Evolutionary conservation across 75 land plant genomes (phyloP).

Genomic region (Isoetes taiwanensis): DNA sequence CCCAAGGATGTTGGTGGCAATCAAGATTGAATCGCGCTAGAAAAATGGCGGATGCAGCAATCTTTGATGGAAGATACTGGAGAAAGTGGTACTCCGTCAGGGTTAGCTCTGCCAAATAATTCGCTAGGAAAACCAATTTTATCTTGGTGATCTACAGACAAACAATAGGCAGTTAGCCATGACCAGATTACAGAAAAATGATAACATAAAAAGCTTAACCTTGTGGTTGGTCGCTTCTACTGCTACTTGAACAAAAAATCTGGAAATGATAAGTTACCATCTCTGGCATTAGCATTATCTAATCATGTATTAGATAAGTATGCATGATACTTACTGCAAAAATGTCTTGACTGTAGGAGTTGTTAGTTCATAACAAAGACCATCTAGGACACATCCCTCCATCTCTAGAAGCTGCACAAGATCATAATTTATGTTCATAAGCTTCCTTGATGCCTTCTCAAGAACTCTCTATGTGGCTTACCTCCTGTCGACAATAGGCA

Average conservation of each 20-base stretch:
- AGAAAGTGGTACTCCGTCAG: not conserved
- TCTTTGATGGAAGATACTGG: not conserved
- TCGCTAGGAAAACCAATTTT: not conserved
- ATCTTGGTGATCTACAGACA: not conserved
- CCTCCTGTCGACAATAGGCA: not conserved
- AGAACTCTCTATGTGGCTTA: too few species aligned
- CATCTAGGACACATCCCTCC: not conserved
- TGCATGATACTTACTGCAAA: not conserved
- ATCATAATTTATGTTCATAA: too few species aligned
- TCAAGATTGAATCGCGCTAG: not conserved
- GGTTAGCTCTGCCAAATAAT: not conserved
- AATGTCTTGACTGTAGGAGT: not conserved
- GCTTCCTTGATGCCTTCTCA: too few species aligned
- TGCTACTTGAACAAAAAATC: too few species aligned
- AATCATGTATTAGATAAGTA: not conserved
- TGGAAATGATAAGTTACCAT: too few species aligned
- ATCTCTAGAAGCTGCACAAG: too few species aligned
- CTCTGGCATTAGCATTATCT: not conserved
- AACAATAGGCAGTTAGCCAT: not conserved
- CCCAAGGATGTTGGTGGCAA: not conserved
- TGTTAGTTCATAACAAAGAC: not conserved
- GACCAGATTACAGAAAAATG: not conserved
- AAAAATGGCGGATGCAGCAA: not conserved
- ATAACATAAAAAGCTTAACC: not conserved
- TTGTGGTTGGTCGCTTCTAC: not conserved